These are phyloP conservation scores for Xylaria sp. DNA, from an alignment of 2,329 filamentous ascomycete species.

Conservation along the genomic window DNA sequence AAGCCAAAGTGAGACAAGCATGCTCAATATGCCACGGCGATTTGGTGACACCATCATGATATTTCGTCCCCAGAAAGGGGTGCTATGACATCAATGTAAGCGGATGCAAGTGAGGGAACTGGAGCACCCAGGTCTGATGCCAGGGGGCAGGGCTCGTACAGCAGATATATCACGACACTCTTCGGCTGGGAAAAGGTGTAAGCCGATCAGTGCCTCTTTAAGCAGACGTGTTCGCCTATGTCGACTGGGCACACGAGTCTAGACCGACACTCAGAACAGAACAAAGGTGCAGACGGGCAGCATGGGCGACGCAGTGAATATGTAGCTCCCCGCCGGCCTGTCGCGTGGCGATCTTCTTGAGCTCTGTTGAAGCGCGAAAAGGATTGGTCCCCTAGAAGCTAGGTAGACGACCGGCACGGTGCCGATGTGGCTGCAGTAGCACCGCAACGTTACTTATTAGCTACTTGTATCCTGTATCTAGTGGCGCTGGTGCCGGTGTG, in stretches of 20 bases:
- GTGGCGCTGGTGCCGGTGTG: constrained; percentile 6
- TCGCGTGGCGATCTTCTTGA: constrained; percentile 34
- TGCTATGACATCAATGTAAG: constrained; percentile 36
- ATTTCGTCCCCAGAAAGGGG: constrained; percentile 17
- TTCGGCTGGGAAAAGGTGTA: constrained; percentile 9
- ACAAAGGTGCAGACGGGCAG: constrained; percentile 6
- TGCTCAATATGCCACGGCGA: constrained; percentile 40
- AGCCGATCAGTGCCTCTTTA: constrained; percentile 9
- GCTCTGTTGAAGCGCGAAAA: constrained; percentile 18
- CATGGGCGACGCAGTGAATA: constrained; percentile 12
- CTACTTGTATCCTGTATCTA: not conserved
- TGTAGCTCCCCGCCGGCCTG: constrained; percentile 13
- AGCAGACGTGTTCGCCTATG: constrained; percentile 13
- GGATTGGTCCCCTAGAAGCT: constrained; percentile 26
- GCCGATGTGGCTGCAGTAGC: constrained; percentile 37
- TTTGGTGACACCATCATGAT: constrained; percentile 38
- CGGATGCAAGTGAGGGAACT: constrained; percentile 27
- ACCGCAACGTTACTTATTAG: constrained; percentile 44
- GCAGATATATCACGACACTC: constrained; percentile 6
- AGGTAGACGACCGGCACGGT: constrained; percentile 11
- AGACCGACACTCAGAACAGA: constrained; percentile 23
- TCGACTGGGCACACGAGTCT: constrained; percentile 26
- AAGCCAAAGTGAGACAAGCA: constrained; percentile 54
- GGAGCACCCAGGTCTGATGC: constrained; percentile 11
- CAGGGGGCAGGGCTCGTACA: not conserved